These are phyloP conservation scores for Thalassiosira livingstoniorum DNA, from an alignment of 352 stramenopile genomes.

Conservation along the genomic window DNA sequence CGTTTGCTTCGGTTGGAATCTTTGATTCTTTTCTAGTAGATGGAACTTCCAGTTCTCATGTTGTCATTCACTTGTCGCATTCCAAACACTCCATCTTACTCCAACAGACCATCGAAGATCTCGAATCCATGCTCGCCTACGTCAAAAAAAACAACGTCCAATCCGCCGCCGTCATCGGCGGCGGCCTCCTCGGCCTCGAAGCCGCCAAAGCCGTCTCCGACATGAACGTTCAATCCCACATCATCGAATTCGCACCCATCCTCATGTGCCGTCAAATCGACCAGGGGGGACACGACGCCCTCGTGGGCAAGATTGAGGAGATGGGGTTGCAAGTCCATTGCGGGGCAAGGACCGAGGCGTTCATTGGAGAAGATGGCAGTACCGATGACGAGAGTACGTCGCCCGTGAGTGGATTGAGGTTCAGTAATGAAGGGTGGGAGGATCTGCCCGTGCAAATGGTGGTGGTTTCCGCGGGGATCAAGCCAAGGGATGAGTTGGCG, in stretches of 20 bases:
- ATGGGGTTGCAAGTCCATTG: conserved; percentile 89
- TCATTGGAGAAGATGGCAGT: conserved; percentile 75
- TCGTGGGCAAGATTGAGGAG: conserved; percentile 91
- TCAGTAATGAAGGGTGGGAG: conserved; percentile 88
- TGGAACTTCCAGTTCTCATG: too few relatives aligned
- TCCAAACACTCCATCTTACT: too few relatives aligned
- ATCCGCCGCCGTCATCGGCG: conserved; percentile 86
- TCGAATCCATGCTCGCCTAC: conserved; percentile 90
- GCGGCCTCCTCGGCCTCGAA: conserved; percentile 88
- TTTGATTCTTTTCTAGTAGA: too few relatives aligned
- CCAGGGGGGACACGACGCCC: conserved; percentile 89
- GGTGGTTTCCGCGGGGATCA: conserved; percentile 91
- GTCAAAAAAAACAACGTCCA: conserved; percentile 86
- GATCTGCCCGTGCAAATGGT: conserved; percentile 91
- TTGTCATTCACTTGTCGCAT: too few relatives aligned
- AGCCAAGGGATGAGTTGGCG: conserved; percentile 90
- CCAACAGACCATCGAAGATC: conserved; percentile 89
- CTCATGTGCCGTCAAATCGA: conserved; percentile 94
- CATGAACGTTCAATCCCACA: conserved; percentile 89
- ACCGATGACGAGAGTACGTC: conserved; percentile 81
- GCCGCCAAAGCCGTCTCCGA: conserved; percentile 91
- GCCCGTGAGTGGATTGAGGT: conserved; percentile 85
- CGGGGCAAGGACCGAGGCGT: conserved; percentile 88
- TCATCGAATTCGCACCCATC: conserved; percentile 91
- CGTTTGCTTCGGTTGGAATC: too few relatives aligned